These are phyloP conservation scores for Aspergillus biplanus DNA, from an alignment of 495 filamentous ascomycete species.

Conservation along the genomic window DNA sequence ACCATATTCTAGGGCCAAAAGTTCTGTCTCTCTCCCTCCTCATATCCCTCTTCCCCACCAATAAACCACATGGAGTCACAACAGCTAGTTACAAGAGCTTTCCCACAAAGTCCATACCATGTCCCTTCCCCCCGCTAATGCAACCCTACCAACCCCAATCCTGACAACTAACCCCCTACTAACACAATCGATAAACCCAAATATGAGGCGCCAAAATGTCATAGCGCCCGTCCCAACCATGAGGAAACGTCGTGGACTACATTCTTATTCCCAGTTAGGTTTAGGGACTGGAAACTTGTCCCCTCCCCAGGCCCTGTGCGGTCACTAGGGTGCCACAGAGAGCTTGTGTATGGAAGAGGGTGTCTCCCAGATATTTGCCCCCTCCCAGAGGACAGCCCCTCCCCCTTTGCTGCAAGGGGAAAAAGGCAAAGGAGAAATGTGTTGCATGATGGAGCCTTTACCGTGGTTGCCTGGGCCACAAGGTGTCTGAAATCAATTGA, in stretches of 20 bases:
- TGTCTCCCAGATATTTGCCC: background rate
- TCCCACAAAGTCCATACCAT: too few relatives aligned
- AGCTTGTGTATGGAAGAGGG: too few relatives aligned
- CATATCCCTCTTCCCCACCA: too few relatives aligned
- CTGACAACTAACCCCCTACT: background rate
- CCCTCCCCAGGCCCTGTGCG: background rate
- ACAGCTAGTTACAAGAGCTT: too few relatives aligned
- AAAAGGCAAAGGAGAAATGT: background rate
- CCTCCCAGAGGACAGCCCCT: background rate
- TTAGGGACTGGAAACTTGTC: background rate
- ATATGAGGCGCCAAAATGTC: background rate
- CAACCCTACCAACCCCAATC: background rate
- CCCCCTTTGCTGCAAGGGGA: constrained; percentile 5
- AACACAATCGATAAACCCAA: background rate
- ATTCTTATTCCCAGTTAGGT: background rate
- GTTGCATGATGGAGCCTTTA: background rate
- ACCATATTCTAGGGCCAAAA: too few relatives aligned
- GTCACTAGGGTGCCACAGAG: too few relatives aligned
- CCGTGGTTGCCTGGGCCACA: background rate
- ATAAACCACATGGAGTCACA: too few relatives aligned
- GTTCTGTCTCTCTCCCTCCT: too few relatives aligned
- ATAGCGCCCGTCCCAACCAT: background rate
- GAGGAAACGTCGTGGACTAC: background rate
- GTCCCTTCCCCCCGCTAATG: too few relatives aligned
- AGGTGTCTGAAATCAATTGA: background rate